Base-by-base conservation (phyloP, 768 basidiomycete genomes). In the Cystobasidium tubakii region DNA sequence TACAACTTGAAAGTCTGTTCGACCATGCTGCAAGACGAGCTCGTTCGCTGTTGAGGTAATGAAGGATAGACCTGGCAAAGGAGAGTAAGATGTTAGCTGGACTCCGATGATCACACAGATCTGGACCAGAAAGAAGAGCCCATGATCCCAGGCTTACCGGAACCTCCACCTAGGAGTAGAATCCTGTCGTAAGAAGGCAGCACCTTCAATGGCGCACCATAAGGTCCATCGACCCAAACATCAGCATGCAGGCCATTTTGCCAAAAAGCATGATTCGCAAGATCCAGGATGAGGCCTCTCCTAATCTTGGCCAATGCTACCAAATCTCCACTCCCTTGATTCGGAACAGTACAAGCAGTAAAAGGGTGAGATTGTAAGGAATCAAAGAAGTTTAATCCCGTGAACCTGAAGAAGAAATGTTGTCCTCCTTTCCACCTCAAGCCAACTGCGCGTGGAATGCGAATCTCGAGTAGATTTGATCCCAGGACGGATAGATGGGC, bases 361-460 rank as follows among this genome's bases (percentile, higher is more conserved):
- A 67, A 54, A 27, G 66, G 66, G 27, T 67, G 66, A 54, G 66
- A 67, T 36, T 67, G 66, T 29, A 33, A 25, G 33, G 13, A 19
- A 33, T 42, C 46, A 43, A 50, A 50, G 44, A 46, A 29, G 29
- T 53, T 50, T 29, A 43, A 19, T 6, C 66, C 66, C 4, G 66
- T 67, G 31, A 67, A 67, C 21, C 66, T 36, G 31, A 67, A 46
- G 46, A 67, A 67, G 66, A 67, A 67, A 67, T 67, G 66, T 50
- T 67, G 66, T 29, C 66, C 66, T n/a, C 44, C 66, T 31, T 67
- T 25, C 66, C 66, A 67, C 15, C 19, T 46, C n/a, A 67, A 36
- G 4, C 27, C 57, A 3, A 3, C 3, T 12, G 66, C 25, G 25
- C 25, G 25, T n/a, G 44, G 66, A 27, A 53, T 54, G 31, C 66